A percentile compares a stretch with the other conserved stretches of the same genome.
Evolutionary conservation across 805 yeast species (phyloP).

Genomic region (Saccharomycopsis sp.): DNA sequence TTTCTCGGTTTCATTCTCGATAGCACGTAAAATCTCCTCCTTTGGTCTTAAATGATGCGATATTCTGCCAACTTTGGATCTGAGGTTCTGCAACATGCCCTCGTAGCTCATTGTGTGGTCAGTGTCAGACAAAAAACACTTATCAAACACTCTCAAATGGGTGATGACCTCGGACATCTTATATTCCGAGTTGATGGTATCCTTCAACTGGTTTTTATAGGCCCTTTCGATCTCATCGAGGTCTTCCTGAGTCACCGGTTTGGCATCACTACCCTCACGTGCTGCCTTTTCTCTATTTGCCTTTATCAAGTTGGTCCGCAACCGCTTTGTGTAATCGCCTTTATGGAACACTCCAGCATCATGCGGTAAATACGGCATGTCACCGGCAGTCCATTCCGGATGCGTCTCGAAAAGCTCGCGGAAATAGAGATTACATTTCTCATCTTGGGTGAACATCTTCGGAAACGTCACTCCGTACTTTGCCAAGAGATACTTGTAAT

Average conservation of each 20-base stretch:
- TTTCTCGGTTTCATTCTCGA: background rate
- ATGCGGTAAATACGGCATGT: slow-evolving; percentile 13
- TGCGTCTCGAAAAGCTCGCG: slow-evolving; percentile 33
- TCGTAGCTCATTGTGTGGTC: background rate
- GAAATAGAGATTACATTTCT: slow-evolving; percentile 44
- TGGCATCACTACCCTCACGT: background rate
- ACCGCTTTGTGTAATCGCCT: slow-evolving; percentile 27
- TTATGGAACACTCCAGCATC: slow-evolving; percentile 31
- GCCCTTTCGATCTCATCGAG: slow-evolving; percentile 29
- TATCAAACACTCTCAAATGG: slow-evolving; percentile 43
- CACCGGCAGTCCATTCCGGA: slow-evolving; percentile 39
- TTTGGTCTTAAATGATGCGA: background rate
- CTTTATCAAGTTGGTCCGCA: slow-evolving; percentile 28
- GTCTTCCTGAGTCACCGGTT: slow-evolving; percentile 25
- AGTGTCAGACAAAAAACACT: slow-evolving; percentile 34
- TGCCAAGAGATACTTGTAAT: slow-evolving; percentile 26
- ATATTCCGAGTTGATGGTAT: slow-evolving; percentile 32
- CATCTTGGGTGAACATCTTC: slow-evolving; percentile 24
- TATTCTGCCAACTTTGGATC: background rate
- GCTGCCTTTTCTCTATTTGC: slow-evolving; percentile 17
- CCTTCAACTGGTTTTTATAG: slow-evolving; percentile 27
- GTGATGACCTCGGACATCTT: slow-evolving; percentile 37
- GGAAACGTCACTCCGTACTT: slow-evolving; percentile 25
- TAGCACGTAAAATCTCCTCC: background rate
- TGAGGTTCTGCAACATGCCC: background rate